These are phyloP conservation scores for Cytospora piceicola DNA, from an alignment of 2,329 filamentous ascomycete species.

Conservation along the genomic window DNA sequence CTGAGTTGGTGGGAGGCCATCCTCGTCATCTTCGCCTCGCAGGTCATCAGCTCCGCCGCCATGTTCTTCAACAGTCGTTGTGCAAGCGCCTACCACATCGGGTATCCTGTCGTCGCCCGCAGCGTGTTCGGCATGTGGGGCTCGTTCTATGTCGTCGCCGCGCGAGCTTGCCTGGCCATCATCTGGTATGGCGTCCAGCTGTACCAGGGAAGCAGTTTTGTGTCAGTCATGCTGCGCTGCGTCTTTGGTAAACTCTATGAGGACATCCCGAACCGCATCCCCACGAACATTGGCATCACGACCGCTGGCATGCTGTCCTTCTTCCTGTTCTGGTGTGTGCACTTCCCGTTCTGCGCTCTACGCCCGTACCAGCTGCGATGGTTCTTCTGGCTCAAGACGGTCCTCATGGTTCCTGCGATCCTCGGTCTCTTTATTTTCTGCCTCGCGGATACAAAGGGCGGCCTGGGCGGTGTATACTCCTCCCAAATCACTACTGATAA, in stretches of 20 bases:
- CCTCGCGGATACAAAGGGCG: constrained; percentile 44
- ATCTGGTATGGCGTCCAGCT: constrained; percentile 44
- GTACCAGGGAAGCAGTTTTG: constrained; percentile 31
- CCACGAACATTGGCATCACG: constrained; percentile 44
- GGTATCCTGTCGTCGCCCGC: constrained; percentile 45
- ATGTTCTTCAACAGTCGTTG: constrained; percentile 50
- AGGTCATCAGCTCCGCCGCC: constrained; percentile 46
- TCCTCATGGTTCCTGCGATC: constrained; percentile 44
- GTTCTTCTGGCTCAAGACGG: constrained; percentile 50
- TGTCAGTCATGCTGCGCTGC: constrained; percentile 34
- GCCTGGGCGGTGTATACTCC: constrained; percentile 37
- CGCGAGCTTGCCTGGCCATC: constrained; percentile 45
- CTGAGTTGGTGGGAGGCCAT: constrained; percentile 51
- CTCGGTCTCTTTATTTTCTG: constrained; percentile 41
- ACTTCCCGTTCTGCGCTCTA: constrained; percentile 46
- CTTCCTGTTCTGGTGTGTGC: constrained; percentile 45
- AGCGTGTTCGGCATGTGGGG: constrained; percentile 48
- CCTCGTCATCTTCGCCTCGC: constrained; percentile 48
- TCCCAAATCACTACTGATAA: constrained; percentile 18
- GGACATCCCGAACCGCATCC: constrained; percentile 45
- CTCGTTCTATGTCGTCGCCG: constrained; percentile 47
- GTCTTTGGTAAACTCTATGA: constrained; percentile 42
- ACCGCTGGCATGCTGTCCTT: constrained; percentile 44
- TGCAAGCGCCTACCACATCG: constrained; percentile 47
- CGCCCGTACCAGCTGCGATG: constrained; percentile 48